Evolutionary conservation across 148 eudicot species (phyloP).

Genomic region (Rhododendron mucronatum): DNA sequence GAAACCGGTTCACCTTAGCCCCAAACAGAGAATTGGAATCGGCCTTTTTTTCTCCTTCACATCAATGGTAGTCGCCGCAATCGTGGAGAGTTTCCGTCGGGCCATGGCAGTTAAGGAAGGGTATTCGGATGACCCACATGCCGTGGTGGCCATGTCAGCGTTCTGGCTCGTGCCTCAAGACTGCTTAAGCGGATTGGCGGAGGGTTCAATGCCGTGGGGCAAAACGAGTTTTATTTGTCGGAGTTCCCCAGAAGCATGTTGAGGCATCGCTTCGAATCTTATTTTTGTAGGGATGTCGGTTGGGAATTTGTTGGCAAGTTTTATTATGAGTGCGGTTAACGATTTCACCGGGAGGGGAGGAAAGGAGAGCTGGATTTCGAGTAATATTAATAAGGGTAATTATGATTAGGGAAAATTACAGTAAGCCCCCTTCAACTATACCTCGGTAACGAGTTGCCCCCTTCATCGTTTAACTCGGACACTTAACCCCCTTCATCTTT

Average conservation of each 20-base stretch:
- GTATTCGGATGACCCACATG: constrained; percentile 14
- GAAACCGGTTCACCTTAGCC: constrained; percentile 26
- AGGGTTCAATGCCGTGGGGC: constrained; percentile 42
- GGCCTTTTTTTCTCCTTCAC: constrained; percentile 41
- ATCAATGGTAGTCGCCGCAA: constrained; percentile 29
- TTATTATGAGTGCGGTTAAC: constrained; percentile 35
- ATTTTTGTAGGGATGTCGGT: constrained; percentile 25
- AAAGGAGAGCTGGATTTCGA: constrained; percentile 57
- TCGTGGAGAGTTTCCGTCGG: constrained; percentile 41
- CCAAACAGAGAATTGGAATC: constrained; percentile 55
- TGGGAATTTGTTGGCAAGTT: constrained; percentile 40
- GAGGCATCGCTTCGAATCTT: constrained; percentile 45
- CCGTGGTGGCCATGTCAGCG: constrained; percentile 44
- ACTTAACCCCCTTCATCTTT: too few species aligned
- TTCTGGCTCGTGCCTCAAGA: constrained; percentile 57
- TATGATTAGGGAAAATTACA: constrained; percentile 24
- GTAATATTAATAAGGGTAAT: constrained; percentile 60
- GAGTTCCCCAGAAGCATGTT: constrained; percentile 64
- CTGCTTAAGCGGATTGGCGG: constrained; percentile 42
- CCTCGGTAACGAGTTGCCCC: too few species aligned
- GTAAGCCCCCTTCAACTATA: too few species aligned
- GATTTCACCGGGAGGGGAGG: constrained; percentile 40
- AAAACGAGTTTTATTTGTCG: constrained; percentile 47
- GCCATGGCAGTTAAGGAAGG: constrained; percentile 28
- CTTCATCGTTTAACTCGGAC: too few species aligned